Evolutionary conservation across 495 filamentous ascomycete species (phyloP).

Genomic region (Neurospora sp.): DNA sequence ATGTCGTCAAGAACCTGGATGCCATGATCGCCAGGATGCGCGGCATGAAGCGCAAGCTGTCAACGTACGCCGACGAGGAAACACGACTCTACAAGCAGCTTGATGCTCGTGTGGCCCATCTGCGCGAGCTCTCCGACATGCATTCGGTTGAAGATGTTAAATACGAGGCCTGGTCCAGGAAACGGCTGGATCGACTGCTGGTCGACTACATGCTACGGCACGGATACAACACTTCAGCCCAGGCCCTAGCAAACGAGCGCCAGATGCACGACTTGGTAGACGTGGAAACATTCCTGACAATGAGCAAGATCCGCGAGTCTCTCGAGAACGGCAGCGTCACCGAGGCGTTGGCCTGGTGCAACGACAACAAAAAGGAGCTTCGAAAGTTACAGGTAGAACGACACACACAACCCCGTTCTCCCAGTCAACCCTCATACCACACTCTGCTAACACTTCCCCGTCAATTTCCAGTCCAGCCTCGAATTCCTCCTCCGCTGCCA

Average conservation of each 20-base stretch:
- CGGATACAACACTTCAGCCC: conserved; percentile 72
- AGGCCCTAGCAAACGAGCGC: conserved; percentile 59
- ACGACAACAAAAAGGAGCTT: conserved; percentile 78
- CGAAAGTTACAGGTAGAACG: conserved; percentile 66
- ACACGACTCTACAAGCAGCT: conserved; percentile 59
- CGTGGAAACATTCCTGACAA: conserved; percentile 76
- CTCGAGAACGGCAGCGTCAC: conserved; percentile 59
- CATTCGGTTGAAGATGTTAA: conserved; percentile 80
- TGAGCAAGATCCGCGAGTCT: conserved; percentile 61
- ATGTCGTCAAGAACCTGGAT: conserved; percentile 68
- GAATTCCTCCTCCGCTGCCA: conserved; percentile 94
- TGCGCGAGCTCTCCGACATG: conserved; percentile 69
- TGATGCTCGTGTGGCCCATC: conserved; percentile 65
- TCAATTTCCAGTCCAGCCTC: conserved; percentile 57
- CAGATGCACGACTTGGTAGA: conserved; percentile 66
- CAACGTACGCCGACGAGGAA: conserved; percentile 67
- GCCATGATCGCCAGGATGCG: conserved; percentile 76
- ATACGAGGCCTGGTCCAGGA: conserved; percentile 83
- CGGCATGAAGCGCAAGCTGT: conserved; percentile 77
- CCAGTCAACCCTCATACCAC: background rate
- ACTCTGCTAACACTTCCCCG: conserved; percentile 14
- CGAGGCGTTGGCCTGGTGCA: conserved; percentile 82
- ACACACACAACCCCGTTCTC: background rate
- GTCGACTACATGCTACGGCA: conserved; percentile 83
- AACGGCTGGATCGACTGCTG: conserved; percentile 70